phyloP scores from a whole-genome alignment of 768 basidiomycete genomes.

The Boletus patriciae region DNA sequence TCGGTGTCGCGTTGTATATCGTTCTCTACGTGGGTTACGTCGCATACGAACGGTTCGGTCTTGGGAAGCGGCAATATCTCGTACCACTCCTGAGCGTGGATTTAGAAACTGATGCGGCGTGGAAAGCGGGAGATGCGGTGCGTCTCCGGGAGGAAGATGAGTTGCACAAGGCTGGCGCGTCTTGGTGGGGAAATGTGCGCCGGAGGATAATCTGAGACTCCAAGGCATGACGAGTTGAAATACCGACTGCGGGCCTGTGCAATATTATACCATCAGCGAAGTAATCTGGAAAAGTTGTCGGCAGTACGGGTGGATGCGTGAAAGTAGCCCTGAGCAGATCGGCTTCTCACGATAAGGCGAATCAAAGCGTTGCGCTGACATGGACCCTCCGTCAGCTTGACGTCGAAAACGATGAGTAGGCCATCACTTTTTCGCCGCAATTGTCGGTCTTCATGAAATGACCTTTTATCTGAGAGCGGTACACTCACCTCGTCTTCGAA shows the following conservation, averaged over 20 bases:
- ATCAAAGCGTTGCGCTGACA: background rate
- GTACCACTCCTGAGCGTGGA: slow-evolving; percentile 47
- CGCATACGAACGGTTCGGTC: slow-evolving; percentile 38
- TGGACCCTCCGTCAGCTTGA: background rate
- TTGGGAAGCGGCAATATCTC: slow-evolving; percentile 35
- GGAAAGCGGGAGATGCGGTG: slow-evolving; percentile 46
- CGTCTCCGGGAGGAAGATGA: slow-evolving; percentile 36
- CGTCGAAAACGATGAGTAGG: too few relatives aligned
- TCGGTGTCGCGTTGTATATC: slow-evolving; percentile 50
- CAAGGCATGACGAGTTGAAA: background rate
- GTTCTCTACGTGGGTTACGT: slow-evolving; percentile 47
- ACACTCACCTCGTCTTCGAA: background rate
- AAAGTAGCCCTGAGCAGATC: background rate
- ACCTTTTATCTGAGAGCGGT: too few relatives aligned
- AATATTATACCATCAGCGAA: background rate
- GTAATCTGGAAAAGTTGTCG: background rate
- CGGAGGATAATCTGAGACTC: background rate
- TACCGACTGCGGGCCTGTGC: background rate
- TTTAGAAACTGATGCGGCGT: slow-evolving; percentile 54
- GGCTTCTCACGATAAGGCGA: background rate
- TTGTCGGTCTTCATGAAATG: background rate
- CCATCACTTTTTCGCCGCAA: background rate
- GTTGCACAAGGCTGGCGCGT: background rate
- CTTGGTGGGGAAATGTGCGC: slow-evolving; percentile 1
- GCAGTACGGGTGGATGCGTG: background rate